phyloP scores from a whole-genome alignment of 2,329 filamentous ascomycete species.

The Hypoxylon rubiginosum region DNA sequence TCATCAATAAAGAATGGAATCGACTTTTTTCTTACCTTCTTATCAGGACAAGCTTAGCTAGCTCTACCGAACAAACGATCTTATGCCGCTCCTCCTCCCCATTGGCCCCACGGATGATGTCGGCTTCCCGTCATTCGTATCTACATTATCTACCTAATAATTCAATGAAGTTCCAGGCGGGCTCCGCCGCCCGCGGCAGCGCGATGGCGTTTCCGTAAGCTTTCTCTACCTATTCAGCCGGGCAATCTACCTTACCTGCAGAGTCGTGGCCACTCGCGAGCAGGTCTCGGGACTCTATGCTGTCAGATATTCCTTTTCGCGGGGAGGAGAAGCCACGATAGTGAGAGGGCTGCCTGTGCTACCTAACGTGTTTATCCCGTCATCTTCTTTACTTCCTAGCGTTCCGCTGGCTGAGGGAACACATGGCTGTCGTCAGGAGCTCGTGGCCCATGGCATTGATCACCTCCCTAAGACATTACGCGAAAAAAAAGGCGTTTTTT shows the following conservation, averaged over 20 bases:
- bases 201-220: background rate
- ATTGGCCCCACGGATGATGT: background rate
- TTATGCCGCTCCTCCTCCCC: background rate
- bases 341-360: background rate
- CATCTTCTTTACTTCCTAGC: background rate
- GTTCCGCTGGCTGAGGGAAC: background rate
- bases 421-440: background rate
- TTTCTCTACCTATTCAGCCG: background rate
- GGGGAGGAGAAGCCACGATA: background rate
- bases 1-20: background rate
- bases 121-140: background rate
- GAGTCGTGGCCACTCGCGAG: background rate
- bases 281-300: background rate
- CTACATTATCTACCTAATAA: background rate
- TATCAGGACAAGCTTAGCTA: background rate
- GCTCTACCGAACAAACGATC: background rate
- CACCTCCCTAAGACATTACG: background rate
- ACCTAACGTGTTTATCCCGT: background rate
- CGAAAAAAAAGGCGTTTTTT: background rate
- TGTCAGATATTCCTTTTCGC: background rate
- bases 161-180: background rate
- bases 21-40: background rate
- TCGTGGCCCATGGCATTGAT: background rate
- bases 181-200: constrained; percentile 1
- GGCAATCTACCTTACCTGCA: background rate